These are phyloP conservation scores for Eragrostis curvula DNA, from an alignment of 176 grass and related monocot genomes.

Conservation along the genomic window DNA sequence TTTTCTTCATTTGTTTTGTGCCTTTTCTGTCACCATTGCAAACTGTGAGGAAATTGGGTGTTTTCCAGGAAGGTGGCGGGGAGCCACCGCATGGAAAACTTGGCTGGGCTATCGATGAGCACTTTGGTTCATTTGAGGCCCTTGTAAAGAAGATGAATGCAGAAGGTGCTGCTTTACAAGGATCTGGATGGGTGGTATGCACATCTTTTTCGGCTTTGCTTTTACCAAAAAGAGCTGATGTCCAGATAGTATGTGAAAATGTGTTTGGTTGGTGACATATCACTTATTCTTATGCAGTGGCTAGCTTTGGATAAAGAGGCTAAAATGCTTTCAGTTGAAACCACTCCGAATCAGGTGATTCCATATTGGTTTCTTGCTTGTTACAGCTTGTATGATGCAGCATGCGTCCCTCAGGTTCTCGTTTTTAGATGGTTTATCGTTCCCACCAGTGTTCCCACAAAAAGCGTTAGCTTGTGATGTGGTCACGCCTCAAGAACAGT, in stretches of 20 bases:
- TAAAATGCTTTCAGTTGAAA: slow-evolving; percentile 94
- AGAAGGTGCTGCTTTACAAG: slow-evolving; percentile 95
- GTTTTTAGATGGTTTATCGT: slow-evolving; percentile 9
- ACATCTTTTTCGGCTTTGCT: slow-evolving; percentile 5
- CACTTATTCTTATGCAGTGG: slow-evolving; percentile 61
- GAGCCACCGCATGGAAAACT: slow-evolving; percentile 76
- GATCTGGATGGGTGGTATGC: slow-evolving; percentile 99
- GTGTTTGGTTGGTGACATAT: slow-evolving; percentile 24
- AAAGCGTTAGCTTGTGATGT: neutral
- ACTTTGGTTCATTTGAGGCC: slow-evolving; percentile 84
- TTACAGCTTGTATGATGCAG: neutral
- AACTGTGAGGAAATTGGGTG: neutral
- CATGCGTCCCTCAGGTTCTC: neutral
- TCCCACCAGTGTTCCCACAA: neutral
- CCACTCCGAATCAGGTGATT: slow-evolving; percentile 94
- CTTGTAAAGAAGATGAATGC: slow-evolving; percentile 96
- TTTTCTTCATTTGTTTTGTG: neutral
- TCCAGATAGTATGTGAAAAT: slow-evolving; percentile 19
- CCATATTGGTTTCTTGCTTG: slow-evolving; percentile 7
- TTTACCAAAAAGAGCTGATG: neutral
- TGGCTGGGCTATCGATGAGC: slow-evolving; percentile 94
- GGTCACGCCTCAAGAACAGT: neutral
- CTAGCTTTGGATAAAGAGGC: slow-evolving; percentile 87
- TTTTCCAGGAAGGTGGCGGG: slow-evolving; percentile 90
- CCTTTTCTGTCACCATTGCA: neutral